Percentiles rank a stretch among this genome's conserved stretches.
Evolutionary conservation across 2,329 filamentous ascomycete species (phyloP).

Genomic region (Davidsoniella virescens): DNA sequence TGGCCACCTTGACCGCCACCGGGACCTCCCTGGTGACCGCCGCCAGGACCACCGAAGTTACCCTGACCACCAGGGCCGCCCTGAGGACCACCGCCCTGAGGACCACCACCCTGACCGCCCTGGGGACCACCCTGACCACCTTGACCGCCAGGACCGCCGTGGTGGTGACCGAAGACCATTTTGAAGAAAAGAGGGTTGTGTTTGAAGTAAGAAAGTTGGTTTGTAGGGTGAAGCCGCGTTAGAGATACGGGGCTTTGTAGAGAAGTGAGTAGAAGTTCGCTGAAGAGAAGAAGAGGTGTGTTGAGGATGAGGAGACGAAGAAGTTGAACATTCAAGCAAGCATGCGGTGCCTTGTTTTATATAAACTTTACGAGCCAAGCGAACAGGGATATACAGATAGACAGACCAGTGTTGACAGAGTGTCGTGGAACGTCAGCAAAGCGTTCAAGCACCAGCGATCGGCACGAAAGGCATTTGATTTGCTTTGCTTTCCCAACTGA

Average conservation of each 20-base stretch:
- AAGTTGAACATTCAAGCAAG: neutral
- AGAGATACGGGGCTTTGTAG: neutral
- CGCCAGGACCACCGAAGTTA: neutral
- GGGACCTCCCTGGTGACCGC: neutral
- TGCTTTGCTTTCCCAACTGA: no score
- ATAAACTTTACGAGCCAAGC: no score
- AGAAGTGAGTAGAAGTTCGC: neutral
- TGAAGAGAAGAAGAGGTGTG: neutral
- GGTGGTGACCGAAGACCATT: conserved; percentile 12
- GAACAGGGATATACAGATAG: no score
- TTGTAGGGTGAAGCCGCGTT: neutral
- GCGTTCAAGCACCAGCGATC: no score
- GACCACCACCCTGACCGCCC: neutral
- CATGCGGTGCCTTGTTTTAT: neutral
- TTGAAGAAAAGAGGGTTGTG: neutral
- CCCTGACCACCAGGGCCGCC: neutral
- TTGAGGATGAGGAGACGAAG: neutral
- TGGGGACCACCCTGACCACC: neutral
- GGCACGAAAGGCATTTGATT: no score
- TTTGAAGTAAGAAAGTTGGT: neutral
- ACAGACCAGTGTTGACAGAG: no score
- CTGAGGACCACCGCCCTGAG: conserved; percentile 1
- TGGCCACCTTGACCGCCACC: neutral
- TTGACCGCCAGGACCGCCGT: neutral
- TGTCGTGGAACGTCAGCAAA: no score